Evolutionary conservation across 2,329 filamentous ascomycete species (phyloP).

Genomic region (Neodidymelliopsis sp.): DNA sequence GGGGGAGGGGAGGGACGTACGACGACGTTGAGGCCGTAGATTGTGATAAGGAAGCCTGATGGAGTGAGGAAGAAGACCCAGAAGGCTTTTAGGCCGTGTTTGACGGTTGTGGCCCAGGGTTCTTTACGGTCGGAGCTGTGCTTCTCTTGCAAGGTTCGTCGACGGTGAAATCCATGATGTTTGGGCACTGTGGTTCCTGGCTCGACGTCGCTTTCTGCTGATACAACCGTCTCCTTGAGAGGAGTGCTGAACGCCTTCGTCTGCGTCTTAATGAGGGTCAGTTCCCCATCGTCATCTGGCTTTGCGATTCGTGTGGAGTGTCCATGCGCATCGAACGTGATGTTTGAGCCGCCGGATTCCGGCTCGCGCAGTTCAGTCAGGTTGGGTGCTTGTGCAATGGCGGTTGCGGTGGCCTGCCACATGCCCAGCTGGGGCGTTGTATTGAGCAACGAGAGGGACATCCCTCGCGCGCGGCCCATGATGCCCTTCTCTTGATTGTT

Average conservation of each 20-base stretch:
- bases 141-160: constrained; percentile 39
- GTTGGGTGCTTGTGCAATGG: constrained; percentile 51
- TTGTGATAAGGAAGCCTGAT: constrained; percentile 75
- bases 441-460: constrained; percentile 44
- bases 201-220: not conserved
- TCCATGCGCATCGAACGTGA: constrained; percentile 27
- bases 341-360: constrained; percentile 24
- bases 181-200: constrained; percentile 2
- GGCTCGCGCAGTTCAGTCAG: constrained; percentile 47
- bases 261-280: constrained; percentile 12
- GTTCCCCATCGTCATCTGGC: constrained; percentile 21
- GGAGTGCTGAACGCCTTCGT: constrained; percentile 14
- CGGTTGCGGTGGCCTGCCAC: constrained; percentile 53
- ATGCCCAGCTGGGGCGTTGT: constrained; percentile 49
- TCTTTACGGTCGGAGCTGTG: constrained; percentile 28
- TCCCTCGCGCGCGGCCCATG: constrained; percentile 31
- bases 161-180: not conserved
- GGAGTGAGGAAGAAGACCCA: constrained; percentile 78
- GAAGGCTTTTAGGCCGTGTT: constrained; percentile 66
- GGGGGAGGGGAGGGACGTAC: constrained; percentile 5
- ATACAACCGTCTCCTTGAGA: not conserved
- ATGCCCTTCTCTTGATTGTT: constrained; percentile 17
- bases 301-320: constrained; percentile 24
- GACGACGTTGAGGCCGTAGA: constrained; percentile 83
- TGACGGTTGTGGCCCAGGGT: constrained; percentile 64